Conservation (phyloP, 768 basidiomycete species). For the Trametes sanguinea region DNA sequence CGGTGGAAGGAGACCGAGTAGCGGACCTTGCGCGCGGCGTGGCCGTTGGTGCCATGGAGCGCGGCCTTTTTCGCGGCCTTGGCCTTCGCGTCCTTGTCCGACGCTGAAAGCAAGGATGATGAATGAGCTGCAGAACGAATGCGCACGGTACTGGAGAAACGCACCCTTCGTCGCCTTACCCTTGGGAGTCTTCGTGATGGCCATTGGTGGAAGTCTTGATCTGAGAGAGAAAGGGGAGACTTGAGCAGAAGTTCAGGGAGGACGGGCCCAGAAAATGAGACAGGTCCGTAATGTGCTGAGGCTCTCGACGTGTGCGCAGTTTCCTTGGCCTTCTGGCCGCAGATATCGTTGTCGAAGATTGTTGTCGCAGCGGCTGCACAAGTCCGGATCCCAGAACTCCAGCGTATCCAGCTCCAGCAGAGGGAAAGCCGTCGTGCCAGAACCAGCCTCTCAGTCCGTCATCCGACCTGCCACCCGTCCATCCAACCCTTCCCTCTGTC, state of each 20-base stretch:
- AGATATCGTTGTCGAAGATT: background rate
- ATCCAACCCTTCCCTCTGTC: constrained; percentile 25
- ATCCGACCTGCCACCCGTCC: constrained; percentile 19
- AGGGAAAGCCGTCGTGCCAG: too few species aligned
- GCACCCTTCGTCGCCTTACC: constrained; percentile 53
- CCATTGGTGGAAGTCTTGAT: constrained; percentile 45
- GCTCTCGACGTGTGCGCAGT: constrained; percentile 4
- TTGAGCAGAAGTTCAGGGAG: background rate
- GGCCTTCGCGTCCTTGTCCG: constrained; percentile 62
- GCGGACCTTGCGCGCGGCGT: constrained; percentile 78
- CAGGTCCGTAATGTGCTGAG: background rate
- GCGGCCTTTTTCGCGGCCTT: constrained; percentile 97
- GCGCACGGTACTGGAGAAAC: constrained; percentile 19
- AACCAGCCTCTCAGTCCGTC: constrained; percentile 9
- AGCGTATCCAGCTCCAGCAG: too few species aligned
- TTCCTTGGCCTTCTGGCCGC: background rate
- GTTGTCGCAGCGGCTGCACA: too few species aligned
- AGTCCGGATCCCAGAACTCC: too few species aligned
- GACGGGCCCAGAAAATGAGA: background rate
- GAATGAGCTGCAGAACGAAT: too few species aligned
- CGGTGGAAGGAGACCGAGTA: constrained; percentile 92
- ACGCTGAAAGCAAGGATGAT: constrained; percentile 20
- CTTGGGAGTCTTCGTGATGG: constrained; percentile 69
- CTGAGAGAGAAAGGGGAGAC: constrained; percentile 5
- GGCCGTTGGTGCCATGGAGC: constrained; percentile 80